Conservation (phyloP, 2,329 filamentous ascomycete species). For the Sporothrix inflata region DNA sequence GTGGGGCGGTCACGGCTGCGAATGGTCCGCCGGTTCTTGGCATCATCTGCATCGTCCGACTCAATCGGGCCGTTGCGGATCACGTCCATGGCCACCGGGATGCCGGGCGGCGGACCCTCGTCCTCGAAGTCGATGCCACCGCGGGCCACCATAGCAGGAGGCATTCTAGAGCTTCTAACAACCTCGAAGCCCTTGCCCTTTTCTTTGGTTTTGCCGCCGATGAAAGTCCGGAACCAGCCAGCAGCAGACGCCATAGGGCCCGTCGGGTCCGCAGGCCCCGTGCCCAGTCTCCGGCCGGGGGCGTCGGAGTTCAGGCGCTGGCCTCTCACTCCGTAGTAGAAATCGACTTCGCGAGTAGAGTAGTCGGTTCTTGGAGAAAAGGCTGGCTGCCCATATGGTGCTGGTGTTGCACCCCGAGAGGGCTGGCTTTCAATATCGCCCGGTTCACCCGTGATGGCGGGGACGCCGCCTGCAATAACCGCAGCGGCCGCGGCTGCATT, state of each 20-base stretch:
- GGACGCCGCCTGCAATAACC: background rate
- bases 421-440: conserved; percentile 48
- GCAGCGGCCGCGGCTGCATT: background rate
- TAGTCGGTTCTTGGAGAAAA: conserved; percentile 76
- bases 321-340: conserved; percentile 92
- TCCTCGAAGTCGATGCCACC: conserved; percentile 59
- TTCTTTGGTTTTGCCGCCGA: conserved; percentile 87
- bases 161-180: conserved; percentile 85
- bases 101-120: conserved; percentile 68
- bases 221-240: conserved; percentile 81
- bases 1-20: conserved; percentile 22
- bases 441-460: conserved; percentile 40
- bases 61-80: conserved; percentile 65
- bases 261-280: conserved; percentile 91
- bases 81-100: conserved; percentile 66
- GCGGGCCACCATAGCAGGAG: conserved; percentile 68
- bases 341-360: conserved; percentile 91
- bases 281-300: conserved; percentile 83
- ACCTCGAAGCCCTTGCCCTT: conserved; percentile 97
- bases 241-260: conserved; percentile 86
- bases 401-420: conserved; percentile 50
- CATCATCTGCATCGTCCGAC: conserved; percentile 60
- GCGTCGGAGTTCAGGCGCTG: conserved; percentile 82
- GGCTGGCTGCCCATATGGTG: conserved; percentile 44
- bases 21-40: conserved; percentile 39